Percentiles rank a stretch among this genome's conserved stretches.
phyloP scores from a whole-genome alignment of 2,329 filamentous ascomycete genomes.

The Talaromyces verruculosus region DNA sequence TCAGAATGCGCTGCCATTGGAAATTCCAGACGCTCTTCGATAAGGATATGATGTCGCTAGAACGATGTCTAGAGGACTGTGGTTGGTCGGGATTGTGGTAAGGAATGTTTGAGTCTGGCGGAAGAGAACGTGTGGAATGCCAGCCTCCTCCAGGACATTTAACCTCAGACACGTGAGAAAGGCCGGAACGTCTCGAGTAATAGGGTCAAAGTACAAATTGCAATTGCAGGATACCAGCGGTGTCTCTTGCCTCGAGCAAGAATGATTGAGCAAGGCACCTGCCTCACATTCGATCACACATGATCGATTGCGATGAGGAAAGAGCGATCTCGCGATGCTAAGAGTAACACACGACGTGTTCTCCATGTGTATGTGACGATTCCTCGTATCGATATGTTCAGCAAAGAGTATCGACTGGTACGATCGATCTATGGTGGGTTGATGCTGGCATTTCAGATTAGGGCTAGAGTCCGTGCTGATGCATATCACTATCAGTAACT shows the following conservation, averaged over 20 bases:
- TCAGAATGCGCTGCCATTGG: conserved; percentile 7
- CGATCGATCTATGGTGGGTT: neutral
- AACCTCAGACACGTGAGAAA: conserved; percentile 12
- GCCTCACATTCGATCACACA: neutral
- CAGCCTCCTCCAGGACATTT: conserved; percentile 11
- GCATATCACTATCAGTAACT: neutral
- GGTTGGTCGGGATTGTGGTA: conserved; percentile 13
- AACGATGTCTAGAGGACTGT: conserved; percentile 1
- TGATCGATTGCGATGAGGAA: neutral
- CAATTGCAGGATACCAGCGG: neutral
- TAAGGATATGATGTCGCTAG: conserved; percentile 12
- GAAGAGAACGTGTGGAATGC: conserved; percentile 19
- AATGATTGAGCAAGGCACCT: conserved; percentile 11
- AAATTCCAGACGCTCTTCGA: conserved; percentile 3
- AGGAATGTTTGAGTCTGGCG: conserved; percentile 17
- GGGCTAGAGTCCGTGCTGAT: conserved; percentile 1
- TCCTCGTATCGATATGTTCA: neutral
- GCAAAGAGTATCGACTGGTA: neutral
- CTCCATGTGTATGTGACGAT: neutral
- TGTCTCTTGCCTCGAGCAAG: conserved; percentile 17
- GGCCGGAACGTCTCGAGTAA: neutral
- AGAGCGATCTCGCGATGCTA: neutral
- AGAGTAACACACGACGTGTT: neutral
- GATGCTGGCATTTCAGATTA: neutral
- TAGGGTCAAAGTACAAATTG: neutral